Evolutionary conservation across 495 filamentous ascomycete genomes (phyloP), one percentile per base, ranked within the genome.

Genomic region (Penicillium chermesinum): DNA sequence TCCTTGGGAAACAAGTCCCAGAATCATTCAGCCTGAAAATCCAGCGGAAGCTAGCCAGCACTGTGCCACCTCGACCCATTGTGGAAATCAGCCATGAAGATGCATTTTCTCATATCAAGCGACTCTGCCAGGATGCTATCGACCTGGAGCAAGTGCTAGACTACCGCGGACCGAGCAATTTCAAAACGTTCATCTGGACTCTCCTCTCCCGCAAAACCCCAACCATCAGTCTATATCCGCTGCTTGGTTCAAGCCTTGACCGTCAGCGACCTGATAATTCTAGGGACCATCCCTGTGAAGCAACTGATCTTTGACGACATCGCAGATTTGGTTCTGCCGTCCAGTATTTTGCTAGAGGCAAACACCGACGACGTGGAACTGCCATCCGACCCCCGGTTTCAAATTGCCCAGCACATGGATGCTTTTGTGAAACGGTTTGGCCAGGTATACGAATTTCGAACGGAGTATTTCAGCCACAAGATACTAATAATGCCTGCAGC

Each of bases 51-150:
- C 70, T 98, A 4, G 89, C 93, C 7, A 96, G 89, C 57, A 96
- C 88, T 3, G 88, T 95, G 43, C 93, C 93, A 3, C 94, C 93
- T 18, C 82, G 91, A 19, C 89, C 91, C 6, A 91, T 96, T 54
- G 86, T 96, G 13, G 77, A 86, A 22, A 76, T 88, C 27, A 79
- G 75, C 33, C 82, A 86, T 42, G 79, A 83, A 16, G 82, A 88
- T 58, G 88, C 91, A 5, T 76, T 82, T 52, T 66, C 66, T 46
- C 82, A 86, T 54, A 73, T 96, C 54, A 78, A 77, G 55, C 78
- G 79, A 25, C 64, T 96, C 19, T 88, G 83, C 62, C 70, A 78
- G 47, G 86, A 96, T 62, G 85, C 80, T n/a, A 67, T 77, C 30
- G 82, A 88, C 45, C 70, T 85, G 41, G 74, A 80, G 46, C 72